phyloP scores from a whole-genome alignment of 768 basidiomycete species.

The Rhizopogon salebrosus region DNA sequence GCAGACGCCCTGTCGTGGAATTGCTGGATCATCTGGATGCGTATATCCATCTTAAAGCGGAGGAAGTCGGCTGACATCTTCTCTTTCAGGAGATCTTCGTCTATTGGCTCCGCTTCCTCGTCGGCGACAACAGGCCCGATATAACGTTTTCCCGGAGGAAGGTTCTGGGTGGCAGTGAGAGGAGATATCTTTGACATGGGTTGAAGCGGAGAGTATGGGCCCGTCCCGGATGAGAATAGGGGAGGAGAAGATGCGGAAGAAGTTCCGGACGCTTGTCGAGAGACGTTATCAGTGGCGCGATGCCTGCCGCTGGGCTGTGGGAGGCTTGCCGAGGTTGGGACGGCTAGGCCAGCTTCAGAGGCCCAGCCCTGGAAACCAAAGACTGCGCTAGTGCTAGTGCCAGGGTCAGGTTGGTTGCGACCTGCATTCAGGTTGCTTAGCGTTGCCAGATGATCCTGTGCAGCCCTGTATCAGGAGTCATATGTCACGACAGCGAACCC shows the following conservation, averaged over 20 bases:
- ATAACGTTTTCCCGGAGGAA: slow-evolving; percentile 25
- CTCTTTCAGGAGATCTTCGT: slow-evolving; percentile 23
- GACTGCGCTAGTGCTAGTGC: slow-evolving; percentile 2
- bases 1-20: slow-evolving; percentile 26
- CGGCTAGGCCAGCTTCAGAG: slow-evolving; percentile 23
- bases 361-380: slow-evolving; percentile 27
- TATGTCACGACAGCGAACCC: background rate
- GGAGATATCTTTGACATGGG: slow-evolving; percentile 22
- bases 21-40: slow-evolving; percentile 30
- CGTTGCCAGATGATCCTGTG: slow-evolving; percentile 24
- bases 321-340: background rate
- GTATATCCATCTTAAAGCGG: slow-evolving; percentile 24
- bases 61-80: slow-evolving; percentile 30
- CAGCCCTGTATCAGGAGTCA: background rate
- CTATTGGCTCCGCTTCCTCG: slow-evolving; percentile 23
- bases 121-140: slow-evolving; percentile 26
- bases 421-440: slow-evolving; percentile 19
- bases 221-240: slow-evolving; percentile 9
- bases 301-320: slow-evolving; percentile 14
- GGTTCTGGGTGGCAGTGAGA: slow-evolving; percentile 11
- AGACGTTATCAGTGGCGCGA: slow-evolving; percentile 24
- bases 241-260: slow-evolving; percentile 18
- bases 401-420: slow-evolving; percentile 14
- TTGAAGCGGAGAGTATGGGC: slow-evolving; percentile 21
- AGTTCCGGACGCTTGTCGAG: slow-evolving; percentile 24